phyloP scores from a whole-genome alignment of 768 basidiomycete genomes.

The Psilocybe subaeruginosa region DNA sequence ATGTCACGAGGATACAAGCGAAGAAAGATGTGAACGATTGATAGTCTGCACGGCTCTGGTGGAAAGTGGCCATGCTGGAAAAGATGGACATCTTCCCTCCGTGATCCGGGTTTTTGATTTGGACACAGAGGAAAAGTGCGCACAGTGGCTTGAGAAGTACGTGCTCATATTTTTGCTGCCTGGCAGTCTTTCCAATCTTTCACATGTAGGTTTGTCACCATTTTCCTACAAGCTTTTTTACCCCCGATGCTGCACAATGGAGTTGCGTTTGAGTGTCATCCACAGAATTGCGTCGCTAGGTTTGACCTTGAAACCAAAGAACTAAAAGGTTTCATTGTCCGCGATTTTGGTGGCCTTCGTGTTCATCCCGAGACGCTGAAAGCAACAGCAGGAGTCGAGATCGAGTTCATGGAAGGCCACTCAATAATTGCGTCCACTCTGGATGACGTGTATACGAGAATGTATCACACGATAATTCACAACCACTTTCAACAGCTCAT shows the following conservation, averaged over 20 bases:
- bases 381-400: conserved; percentile 50
- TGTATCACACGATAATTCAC: conserved; percentile 62
- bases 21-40: conserved; percentile 49
- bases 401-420: conserved; percentile 50
- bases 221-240: conserved; percentile 59
- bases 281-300: conserved; percentile 61
- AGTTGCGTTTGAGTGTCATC: conserved; percentile 62
- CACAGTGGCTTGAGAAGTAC: conserved; percentile 54
- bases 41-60: conserved; percentile 63
- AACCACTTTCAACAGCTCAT: conserved; percentile 64
- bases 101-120: conserved; percentile 54
- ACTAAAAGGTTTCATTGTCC: conserved; percentile 56
- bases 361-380: conserved; percentile 54
- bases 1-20: conserved; percentile 49
- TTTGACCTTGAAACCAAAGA: conserved; percentile 52
- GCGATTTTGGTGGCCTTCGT: conserved; percentile 60
- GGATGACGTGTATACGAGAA: conserved; percentile 58
- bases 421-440: conserved; percentile 52
- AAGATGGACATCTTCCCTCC: conserved; percentile 46
- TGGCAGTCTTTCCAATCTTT: conserved; percentile 4
- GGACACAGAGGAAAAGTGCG: conserved; percentile 50
- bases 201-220: conserved; percentile 42
- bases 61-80: conserved; percentile 53
- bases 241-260: conserved; percentile 57
- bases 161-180: conserved; percentile 7